Conservation (phyloP, 169 alveolate genomes). For the Perkinsus marinus region DNA sequence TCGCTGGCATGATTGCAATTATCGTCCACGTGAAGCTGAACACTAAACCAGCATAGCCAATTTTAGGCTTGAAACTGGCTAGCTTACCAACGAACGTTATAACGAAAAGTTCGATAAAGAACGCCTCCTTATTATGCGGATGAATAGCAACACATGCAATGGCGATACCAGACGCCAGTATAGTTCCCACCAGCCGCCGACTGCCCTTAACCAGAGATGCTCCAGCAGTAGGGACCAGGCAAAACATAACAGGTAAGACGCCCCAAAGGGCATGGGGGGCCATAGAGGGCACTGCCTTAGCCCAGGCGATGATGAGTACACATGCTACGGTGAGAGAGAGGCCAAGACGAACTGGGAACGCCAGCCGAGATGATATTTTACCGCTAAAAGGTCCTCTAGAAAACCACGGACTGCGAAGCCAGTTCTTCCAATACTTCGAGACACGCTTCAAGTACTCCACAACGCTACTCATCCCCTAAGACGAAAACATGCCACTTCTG, state of each 20-base stretch:
- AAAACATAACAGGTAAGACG: neutral
- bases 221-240: neutral
- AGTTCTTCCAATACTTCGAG: neutral
- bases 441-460: neutral
- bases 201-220: neutral
- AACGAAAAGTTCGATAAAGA: neutral
- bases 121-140: neutral
- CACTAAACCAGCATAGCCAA: neutral
- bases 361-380: neutral
- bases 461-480: neutral
- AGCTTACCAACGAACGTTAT: neutral
- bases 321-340: neutral
- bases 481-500: neutral
- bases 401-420: neutral
- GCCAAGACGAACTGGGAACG: neutral
- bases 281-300: neutral
- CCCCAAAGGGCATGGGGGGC: neutral
- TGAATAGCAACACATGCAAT: neutral
- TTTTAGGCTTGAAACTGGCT: neutral
- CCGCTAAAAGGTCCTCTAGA: neutral
- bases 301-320: neutral
- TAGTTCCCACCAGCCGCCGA: neutral
- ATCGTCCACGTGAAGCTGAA: neutral
- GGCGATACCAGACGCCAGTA: neutral
- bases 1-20: neutral